A percentile compares a stretch with the other conserved stretches of the same genome.
phyloP scores from a whole-genome alignment of 2,329 filamentous ascomycete genomes.

The Alternaria panax region DNA sequence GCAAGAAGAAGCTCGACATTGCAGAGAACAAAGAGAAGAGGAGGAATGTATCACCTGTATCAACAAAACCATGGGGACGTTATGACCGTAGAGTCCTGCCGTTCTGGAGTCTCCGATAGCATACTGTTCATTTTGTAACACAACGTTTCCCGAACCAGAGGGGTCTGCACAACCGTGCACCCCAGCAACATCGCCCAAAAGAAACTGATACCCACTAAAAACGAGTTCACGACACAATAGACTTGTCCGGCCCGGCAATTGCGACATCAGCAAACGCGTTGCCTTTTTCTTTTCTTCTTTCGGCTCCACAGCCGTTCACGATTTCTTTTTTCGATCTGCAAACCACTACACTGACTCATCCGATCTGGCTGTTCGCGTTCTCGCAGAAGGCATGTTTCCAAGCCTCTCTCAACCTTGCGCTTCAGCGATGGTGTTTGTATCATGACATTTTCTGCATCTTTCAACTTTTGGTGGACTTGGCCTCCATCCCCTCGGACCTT shows the following conservation, averaged over 20 bases:
- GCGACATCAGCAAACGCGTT: conserved; percentile 12
- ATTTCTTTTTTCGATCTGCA: conserved; percentile 28
- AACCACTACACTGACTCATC: conserved; percentile 1
- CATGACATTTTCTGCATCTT: conserved; percentile 3
- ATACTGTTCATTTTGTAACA: conserved; percentile 28
- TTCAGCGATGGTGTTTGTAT: conserved; percentile 15
- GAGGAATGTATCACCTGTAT: conserved; percentile 24
- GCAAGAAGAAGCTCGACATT: conserved; percentile 37
- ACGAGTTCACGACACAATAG: conserved; percentile 49
- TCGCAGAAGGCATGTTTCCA: conserved; percentile 5
- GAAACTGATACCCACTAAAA: conserved; percentile 48
- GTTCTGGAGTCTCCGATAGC: conserved; percentile 26
- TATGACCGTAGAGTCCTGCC: conserved; percentile 37
- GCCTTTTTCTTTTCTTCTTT: conserved; percentile 3
- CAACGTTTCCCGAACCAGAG: conserved; percentile 22
- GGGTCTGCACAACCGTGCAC: conserved; percentile 15
- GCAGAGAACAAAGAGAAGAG: conserved; percentile 17
- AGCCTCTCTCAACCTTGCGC: conserved; percentile 1
- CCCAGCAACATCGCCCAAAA: conserved; percentile 33
- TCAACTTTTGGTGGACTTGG: background rate
- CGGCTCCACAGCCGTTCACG: conserved; percentile 36
- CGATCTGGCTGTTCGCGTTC: conserved; percentile 2
- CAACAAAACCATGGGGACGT: conserved; percentile 36
- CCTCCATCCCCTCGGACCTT: conserved; percentile 11
- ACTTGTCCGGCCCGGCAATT: conserved; percentile 26